Conservation (phyloP, 495 filamentous ascomycete species). For the Bombardia bombarda region DNA sequence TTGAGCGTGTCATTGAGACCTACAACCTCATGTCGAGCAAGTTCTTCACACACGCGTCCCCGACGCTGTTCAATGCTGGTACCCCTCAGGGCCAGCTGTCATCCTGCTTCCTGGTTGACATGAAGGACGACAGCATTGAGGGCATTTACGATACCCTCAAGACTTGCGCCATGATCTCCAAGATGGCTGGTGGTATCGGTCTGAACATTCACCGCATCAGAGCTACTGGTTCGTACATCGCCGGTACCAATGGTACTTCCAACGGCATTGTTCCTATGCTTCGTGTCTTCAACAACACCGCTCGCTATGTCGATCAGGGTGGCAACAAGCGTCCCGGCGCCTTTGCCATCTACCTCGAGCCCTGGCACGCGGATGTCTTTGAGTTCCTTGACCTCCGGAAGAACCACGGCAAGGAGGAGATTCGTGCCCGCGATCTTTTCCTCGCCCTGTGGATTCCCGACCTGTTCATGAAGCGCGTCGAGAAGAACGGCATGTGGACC, state of each 20-base stretch:
- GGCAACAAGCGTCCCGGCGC: slow-evolving; percentile 98
- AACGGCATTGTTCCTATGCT: slow-evolving; percentile 98
- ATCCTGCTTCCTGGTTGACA: slow-evolving; percentile 96
- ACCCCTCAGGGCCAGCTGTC: slow-evolving; percentile 89
- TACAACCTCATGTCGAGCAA: slow-evolving; percentile 98
- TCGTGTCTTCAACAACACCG: slow-evolving; percentile 97
- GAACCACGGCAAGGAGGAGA: slow-evolving; percentile 98
- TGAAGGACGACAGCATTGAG: slow-evolving; percentile 98
- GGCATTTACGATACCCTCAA: slow-evolving; percentile 99
- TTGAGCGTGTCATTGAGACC: slow-evolving; percentile 90
- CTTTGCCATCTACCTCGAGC: slow-evolving; percentile 98
- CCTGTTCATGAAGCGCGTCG: slow-evolving; percentile 98
- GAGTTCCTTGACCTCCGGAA: slow-evolving; percentile 96
- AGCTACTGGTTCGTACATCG: slow-evolving; percentile 94
- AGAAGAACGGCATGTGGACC: slow-evolving; percentile 92
- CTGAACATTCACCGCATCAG: slow-evolving; percentile 93
- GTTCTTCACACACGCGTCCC: slow-evolving; percentile 95
- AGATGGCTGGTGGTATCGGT: slow-evolving; percentile 96
- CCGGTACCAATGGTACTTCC: slow-evolving; percentile 92
- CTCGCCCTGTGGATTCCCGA: slow-evolving; percentile 97
- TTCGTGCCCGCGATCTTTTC: slow-evolving; percentile 95
- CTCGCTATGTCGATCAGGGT: slow-evolving; percentile 96
- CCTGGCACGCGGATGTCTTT: slow-evolving; percentile 97
- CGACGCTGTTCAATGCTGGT: slow-evolving; percentile 95
- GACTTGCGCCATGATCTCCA: slow-evolving; percentile 99